Conservation (phyloP, 352 stramenopile genomes). For the Phytophthora foliorum region DNA sequence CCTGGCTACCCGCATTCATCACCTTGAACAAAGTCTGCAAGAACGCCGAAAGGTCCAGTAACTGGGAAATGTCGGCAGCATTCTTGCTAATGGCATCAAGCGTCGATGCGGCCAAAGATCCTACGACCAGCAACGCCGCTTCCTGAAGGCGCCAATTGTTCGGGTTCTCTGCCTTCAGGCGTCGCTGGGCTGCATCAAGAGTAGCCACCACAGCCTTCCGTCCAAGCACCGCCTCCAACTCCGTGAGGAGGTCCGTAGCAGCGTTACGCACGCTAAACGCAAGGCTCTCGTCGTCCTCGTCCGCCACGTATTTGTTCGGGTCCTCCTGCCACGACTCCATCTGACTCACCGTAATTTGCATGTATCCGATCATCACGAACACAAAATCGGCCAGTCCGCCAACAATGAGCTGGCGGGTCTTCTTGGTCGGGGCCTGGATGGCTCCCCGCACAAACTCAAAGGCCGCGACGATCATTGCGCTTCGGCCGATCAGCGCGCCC, state of each 20-base stretch:
- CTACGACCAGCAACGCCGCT: constrained; percentile 77
- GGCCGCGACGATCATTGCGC: constrained; percentile 72
- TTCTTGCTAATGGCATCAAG: constrained; percentile 69
- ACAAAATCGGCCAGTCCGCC: constrained; percentile 72
- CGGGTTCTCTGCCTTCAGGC: constrained; percentile 54
- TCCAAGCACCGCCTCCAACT: constrained; percentile 75
- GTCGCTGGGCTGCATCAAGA: constrained; percentile 69
- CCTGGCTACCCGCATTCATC: constrained; percentile 71
- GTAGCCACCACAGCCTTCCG: constrained; percentile 65
- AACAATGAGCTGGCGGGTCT: constrained; percentile 73
- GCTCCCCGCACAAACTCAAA: constrained; percentile 83
- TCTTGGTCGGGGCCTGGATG: constrained; percentile 83
- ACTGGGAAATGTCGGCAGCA: constrained; percentile 47
- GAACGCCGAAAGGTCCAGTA: constrained; percentile 72
- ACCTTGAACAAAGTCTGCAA: constrained; percentile 82
- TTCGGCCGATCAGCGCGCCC: constrained; percentile 67
- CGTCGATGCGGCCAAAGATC: constrained; percentile 66
- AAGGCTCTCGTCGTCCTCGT: constrained; percentile 89
- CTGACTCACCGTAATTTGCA: constrained; percentile 84
- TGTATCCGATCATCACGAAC: constrained; percentile 85
- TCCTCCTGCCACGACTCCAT: constrained; percentile 82
- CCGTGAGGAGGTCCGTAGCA: constrained; percentile 66
- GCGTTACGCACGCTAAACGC: constrained; percentile 83
- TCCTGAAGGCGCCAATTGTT: constrained; percentile 81
- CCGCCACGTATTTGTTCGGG: constrained; percentile 86